Base-by-base conservation (phyloP, 768 basidiomycete species). In the Mrakia hoshinonis region DNA sequence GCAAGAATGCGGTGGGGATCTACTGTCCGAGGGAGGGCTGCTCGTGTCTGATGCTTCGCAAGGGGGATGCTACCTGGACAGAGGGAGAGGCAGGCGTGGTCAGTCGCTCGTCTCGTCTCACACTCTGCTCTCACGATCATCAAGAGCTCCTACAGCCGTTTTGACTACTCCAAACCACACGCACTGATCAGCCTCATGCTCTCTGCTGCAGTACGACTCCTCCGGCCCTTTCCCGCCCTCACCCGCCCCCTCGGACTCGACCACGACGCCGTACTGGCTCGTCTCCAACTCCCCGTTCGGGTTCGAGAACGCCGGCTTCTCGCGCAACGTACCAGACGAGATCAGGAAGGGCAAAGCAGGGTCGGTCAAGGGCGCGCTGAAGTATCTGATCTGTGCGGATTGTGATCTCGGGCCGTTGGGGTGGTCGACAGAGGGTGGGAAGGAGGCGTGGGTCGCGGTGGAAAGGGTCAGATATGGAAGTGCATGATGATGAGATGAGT, bases 251-350 rank as follows among this genome's bases (percentile, higher is more conserved):
- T 20, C 79, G 3, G 77, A 78, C 73, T 63, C 64, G 7, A 12
- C 47, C 36, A 49, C 68, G 3, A 72, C 69, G 15, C 51, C 72
- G 1, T 76, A 76, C 70, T 79, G 78, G 79, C 73, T 76, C 60
- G 70, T 81, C 63, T 61, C 73, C 34, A 75, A 72, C 43, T 74
- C 75, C 2, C 80, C 80, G 4, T 77, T 79, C 69, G 69, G 76
- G 4, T 81, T 81, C 58, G 80, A 81, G 26, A 81, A 81, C 68
- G 76, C 79, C 31, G 80, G 80, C n/a, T 81, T 79, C 74, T 78
- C 79, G 4, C 60, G 78, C 20, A 68, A 62, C 60, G 39, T 73
- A 11, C 72, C 72, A 5, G 9, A 31, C 10, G 38, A 47, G 2
- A 38, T 34, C 74, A 18, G 63, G 64, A 18, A 38, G 2, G 24